Percentiles rank a stretch among this genome's conserved stretches.
phyloP scores from a whole-genome alignment of 208 protist species.

The Histomonas meleagridis region DNA sequence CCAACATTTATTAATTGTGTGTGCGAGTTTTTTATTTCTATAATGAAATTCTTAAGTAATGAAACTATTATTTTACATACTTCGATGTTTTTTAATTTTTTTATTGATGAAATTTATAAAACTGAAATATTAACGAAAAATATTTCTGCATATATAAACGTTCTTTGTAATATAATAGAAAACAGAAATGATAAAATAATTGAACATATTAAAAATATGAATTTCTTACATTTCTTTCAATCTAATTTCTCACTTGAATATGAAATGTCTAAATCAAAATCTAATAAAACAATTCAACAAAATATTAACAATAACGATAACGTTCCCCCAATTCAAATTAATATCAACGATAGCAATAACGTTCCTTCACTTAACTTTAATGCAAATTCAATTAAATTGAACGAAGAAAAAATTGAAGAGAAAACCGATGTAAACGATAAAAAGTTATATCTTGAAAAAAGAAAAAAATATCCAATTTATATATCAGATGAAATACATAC shows the following conservation, averaged over 20 bases:
- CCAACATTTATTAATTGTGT: not conserved
- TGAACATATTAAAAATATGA: not conserved
- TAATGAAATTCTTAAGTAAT: not conserved
- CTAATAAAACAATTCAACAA: not conserved
- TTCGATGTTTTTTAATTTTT: not conserved
- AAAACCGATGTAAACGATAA: not conserved
- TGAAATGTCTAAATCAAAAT: not conserved
- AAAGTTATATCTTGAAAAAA: not conserved
- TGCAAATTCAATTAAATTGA: not conserved
- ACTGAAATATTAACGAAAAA: not conserved
- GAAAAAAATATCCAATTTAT: not conserved
- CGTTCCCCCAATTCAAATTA: not conserved
- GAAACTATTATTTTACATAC: not conserved
- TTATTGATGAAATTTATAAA: not conserved
- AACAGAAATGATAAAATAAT: not conserved
- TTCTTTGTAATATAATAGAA: not conserved
- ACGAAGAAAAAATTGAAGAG: not conserved
- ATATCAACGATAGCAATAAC: not conserved
- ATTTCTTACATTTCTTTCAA: not conserved
- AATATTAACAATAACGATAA: not conserved
- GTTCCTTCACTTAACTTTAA: not conserved
- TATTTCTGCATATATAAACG: not conserved
- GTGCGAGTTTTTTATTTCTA: not conserved
- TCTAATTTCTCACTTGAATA: not conserved
- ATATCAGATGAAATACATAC: not conserved